Conservation (phyloP, 192 early-diverging fungal genomes). For the Pilaira anomala region DNA sequence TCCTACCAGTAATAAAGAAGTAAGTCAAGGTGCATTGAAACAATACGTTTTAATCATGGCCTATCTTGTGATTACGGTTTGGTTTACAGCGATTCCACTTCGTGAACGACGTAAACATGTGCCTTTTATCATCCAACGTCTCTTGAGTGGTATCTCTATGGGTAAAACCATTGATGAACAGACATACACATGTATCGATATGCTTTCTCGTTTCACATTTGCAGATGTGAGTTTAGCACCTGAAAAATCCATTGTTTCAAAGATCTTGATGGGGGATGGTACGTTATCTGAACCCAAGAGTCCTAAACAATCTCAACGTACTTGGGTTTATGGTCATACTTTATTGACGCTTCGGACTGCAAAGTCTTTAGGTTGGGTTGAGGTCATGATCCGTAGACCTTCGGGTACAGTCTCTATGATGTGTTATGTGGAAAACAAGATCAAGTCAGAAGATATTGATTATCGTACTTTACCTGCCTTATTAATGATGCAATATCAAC, state of each 20-base stretch:
- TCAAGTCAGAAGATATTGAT: conserved; percentile 48
- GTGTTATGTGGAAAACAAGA: conserved; percentile 66
- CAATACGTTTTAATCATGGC: conserved; percentile 90
- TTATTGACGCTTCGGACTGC: conserved; percentile 75
- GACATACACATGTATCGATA: conserved; percentile 90
- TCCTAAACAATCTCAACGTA: conserved; percentile 44
- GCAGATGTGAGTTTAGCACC: conserved; percentile 68
- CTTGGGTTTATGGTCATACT: conserved; percentile 85
- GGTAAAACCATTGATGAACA: conserved; percentile 72
- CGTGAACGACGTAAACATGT: conserved; percentile 76
- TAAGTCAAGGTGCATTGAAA: conserved; percentile 49
- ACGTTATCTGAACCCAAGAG: conserved; percentile 36
- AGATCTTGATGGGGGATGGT: conserved; percentile 44
- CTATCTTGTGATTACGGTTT: conserved; percentile 87
- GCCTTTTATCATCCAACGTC: conserved; percentile 72
- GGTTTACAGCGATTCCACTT: conserved; percentile 81
- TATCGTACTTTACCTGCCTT: conserved; percentile 47
- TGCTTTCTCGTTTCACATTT: conserved; percentile 84
- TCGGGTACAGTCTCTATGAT: conserved; percentile 73
- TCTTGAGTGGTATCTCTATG: conserved; percentile 60
- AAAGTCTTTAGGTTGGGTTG: conserved; percentile 66
- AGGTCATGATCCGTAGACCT: conserved; percentile 80
- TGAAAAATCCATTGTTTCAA: conserved; percentile 45
- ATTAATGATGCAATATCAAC: conserved; percentile 49
- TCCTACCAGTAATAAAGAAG: conserved; percentile 19